Evolutionary conservation across 2,329 filamentous ascomycete genomes (phyloP).

Genomic region (Epichloe bromicola): DNA sequence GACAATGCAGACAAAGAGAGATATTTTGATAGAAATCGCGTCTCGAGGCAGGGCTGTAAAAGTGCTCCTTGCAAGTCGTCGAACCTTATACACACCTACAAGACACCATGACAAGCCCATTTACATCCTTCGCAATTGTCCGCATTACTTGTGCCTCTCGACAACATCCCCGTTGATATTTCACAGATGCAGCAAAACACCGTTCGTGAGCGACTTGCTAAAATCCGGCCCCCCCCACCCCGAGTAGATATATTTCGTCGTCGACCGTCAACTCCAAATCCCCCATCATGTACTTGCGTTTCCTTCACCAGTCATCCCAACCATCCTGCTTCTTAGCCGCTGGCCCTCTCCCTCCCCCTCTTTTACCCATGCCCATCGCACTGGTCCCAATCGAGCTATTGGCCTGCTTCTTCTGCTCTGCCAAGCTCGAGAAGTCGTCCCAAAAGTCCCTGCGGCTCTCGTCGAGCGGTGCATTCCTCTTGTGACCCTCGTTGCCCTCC

Average conservation of each 20-base stretch:
- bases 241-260: constrained; percentile 8
- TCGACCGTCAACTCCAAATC: constrained; percentile 8
- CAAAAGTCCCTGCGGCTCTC: constrained; percentile 74
- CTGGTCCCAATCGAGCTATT: constrained; percentile 44
- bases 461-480: constrained; percentile 32
- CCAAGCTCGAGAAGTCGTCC: constrained; percentile 73
- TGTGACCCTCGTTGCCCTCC: constrained; percentile 48
- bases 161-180: background rate
- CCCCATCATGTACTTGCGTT: background rate
- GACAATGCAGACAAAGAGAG: too few relatives aligned
- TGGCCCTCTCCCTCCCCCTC: constrained; percentile 18
- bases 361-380: constrained; percentile 43
- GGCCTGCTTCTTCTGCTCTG: constrained; percentile 37
- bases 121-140: background rate
- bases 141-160: background rate
- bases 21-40: too few relatives aligned
- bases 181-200: background rate
- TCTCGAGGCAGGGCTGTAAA: background rate
- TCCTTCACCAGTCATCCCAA: constrained; percentile 49
- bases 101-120: background rate
- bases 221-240: background rate
- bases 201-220: constrained; percentile 11
- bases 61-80: background rate
- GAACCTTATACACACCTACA: background rate
- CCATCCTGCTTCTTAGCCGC: constrained; percentile 35